phyloP scores from a whole-genome alignment of 2,329 filamentous ascomycete genomes.

The Monosporascus sp. region DNA sequence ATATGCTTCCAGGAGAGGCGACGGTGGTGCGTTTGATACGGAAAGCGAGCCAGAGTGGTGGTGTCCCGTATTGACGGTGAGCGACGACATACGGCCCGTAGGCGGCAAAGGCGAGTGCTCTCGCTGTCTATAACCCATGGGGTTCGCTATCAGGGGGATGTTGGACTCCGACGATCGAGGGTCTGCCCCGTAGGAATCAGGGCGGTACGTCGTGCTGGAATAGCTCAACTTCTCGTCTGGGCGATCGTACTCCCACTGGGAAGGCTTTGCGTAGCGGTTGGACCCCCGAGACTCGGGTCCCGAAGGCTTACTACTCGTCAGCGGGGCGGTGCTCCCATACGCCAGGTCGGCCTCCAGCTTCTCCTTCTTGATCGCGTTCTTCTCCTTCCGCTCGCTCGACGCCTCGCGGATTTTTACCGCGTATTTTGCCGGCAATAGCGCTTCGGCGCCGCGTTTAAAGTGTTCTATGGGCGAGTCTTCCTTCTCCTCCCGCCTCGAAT shows the following conservation, averaged over 20 bases:
- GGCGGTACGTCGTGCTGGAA: constrained; percentile 21
- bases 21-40: constrained; percentile 60
- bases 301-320: constrained; percentile 10
- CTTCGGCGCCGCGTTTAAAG: constrained; percentile 23
- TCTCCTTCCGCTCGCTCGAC: constrained; percentile 27
- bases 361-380: constrained; percentile 28
- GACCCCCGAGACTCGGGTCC: constrained; percentile 21
- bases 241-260: constrained; percentile 34
- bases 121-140: constrained; percentile 26
- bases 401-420: constrained; percentile 21
- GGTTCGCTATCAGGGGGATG: constrained; percentile 36
- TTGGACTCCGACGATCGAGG: constrained; percentile 32
- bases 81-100: constrained; percentile 43
- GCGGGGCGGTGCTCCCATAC: constrained; percentile 35
- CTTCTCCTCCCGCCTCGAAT: constrained; percentile 1
- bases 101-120: constrained; percentile 44
- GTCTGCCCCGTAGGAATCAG: constrained; percentile 30
- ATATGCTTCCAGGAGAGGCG: constrained; percentile 86
- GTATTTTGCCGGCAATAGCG: constrained; percentile 26
- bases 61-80: constrained; percentile 44
- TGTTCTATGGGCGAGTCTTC: constrained; percentile 10
- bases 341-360: constrained; percentile 43
- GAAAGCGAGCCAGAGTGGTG: constrained; percentile 33
- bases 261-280: constrained; percentile 24
- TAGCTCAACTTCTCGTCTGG: constrained; percentile 28